These are phyloP conservation scores for Pharnaceum exiguum DNA, from an alignment of 148 eudicot species.

Conservation along the genomic window DNA sequence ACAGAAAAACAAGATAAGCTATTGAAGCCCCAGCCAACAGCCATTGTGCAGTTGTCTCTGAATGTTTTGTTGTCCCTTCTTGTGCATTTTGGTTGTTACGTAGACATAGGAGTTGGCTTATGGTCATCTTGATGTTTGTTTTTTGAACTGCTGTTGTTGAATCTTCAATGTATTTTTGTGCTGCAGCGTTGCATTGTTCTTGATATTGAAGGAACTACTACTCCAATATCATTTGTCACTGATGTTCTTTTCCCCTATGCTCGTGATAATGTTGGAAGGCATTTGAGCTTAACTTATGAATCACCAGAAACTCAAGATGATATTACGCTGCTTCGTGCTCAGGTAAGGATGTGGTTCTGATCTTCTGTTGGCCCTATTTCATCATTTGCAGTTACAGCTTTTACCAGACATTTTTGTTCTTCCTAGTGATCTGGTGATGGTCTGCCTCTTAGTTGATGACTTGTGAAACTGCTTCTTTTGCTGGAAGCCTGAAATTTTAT, in stretches of 20 bases:
- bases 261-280: conserved; percentile 76
- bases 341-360: conserved; percentile 39
- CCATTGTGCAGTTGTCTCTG: too few relatives aligned
- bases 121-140: background rate
- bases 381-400: background rate
- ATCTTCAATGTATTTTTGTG: conserved; percentile 3
- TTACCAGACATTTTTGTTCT: background rate
- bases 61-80: background rate
- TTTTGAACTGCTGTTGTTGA: background rate
- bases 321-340: conserved; percentile 70
- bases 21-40: background rate
- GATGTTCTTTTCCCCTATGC: conserved; percentile 97
- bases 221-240: conserved; percentile 94
- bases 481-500: too few relatives aligned
- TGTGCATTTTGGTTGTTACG: background rate
- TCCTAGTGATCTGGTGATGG: background rate
- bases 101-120: background rate
- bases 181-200: conserved; percentile 89
- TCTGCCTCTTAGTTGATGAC: too few relatives aligned
- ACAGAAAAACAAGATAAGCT: background rate
- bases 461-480: too few relatives aligned
- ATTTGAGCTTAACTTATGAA: conserved; percentile 77
- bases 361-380: background rate
- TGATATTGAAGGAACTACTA: conserved; percentile 98
- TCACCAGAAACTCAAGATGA: conserved; percentile 82